Evolutionary conservation across 371 early-diverging fungal species (phyloP).

Genomic region (Saksenaea vasiformis): DNA sequence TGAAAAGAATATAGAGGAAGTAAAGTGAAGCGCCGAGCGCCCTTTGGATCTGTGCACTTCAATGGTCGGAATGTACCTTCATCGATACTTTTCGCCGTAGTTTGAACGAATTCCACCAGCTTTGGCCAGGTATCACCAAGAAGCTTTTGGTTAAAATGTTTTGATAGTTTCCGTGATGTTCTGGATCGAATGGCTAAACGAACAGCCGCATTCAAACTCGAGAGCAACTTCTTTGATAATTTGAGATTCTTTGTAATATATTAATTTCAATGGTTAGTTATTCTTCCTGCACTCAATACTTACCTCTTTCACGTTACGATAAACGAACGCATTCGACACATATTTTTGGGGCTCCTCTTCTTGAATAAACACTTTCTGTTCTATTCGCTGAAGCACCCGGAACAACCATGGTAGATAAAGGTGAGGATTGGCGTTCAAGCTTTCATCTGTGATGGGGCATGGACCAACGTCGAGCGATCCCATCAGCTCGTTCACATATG

Average conservation of each 20-base stretch:
- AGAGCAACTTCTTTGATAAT: background rate
- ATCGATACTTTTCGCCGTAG: background rate
- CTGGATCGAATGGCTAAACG: background rate
- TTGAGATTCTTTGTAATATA: background rate
- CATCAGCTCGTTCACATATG: background rate
- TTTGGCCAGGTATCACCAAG: background rate
- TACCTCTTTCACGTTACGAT: background rate
- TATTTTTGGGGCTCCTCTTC: background rate
- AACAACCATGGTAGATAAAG: slow-evolving; percentile 4
- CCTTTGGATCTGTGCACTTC: slow-evolving; percentile 7
- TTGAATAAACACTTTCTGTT: background rate
- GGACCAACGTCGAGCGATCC: background rate
- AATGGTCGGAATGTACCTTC: background rate
- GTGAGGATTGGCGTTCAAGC: background rate
- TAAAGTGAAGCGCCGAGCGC: background rate
- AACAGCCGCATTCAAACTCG: background rate
- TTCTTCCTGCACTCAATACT: background rate
- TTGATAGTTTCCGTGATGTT: background rate
- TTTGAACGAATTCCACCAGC: background rate
- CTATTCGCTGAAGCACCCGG: slow-evolving; percentile 3
- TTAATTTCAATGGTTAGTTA: background rate
- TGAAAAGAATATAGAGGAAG: background rate
- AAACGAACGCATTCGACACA: slow-evolving; percentile 1
- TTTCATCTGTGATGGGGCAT: background rate
- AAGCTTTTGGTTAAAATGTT: background rate